Conservation (phyloP, 2,329 filamentous ascomycete genomes). For the Aspergillus udagawae region DNA sequence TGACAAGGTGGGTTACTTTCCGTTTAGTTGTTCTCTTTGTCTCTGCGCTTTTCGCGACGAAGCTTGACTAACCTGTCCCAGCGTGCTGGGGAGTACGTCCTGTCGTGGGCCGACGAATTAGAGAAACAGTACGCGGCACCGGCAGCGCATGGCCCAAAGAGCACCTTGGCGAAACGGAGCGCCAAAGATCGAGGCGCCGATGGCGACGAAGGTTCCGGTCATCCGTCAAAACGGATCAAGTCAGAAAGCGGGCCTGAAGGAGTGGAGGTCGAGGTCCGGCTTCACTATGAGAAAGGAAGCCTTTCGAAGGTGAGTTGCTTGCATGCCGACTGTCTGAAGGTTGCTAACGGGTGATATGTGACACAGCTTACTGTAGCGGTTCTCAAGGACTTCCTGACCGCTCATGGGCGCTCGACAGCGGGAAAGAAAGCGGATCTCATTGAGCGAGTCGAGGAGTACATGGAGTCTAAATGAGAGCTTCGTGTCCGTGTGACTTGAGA, state of each 20-base stretch:
- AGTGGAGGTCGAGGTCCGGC: conserved; percentile 38
- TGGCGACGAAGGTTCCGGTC: conserved; percentile 20
- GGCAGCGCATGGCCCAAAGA: conserved; percentile 38
- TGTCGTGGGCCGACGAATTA: conserved; percentile 70
- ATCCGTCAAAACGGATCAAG: conserved; percentile 47
- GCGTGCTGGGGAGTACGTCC: conserved; percentile 72
- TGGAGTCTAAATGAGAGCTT: conserved; percentile 39
- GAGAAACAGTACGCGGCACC: conserved; percentile 53
- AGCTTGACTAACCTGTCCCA: conserved; percentile 16
- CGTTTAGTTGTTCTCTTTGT: background rate
- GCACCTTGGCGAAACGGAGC: conserved; percentile 47
- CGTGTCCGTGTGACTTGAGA: background rate
- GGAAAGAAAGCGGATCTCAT: conserved; percentile 51
- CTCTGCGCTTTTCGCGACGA: too few relatives aligned
- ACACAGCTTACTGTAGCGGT: conserved; percentile 43
- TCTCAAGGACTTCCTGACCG: conserved; percentile 45
- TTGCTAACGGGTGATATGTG: background rate
- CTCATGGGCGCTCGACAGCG: conserved; percentile 38
- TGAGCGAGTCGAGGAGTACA: conserved; percentile 47
- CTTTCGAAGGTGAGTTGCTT: conserved; percentile 35
- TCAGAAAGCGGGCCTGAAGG: conserved; percentile 24
- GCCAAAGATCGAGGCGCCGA: conserved; percentile 23
- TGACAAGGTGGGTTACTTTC: conserved; percentile 55
- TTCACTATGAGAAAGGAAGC: conserved; percentile 40
- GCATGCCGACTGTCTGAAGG: background rate